phyloP scores from a whole-genome alignment of 352 stramenopile species.

The Ophiocytium majus region DNA sequence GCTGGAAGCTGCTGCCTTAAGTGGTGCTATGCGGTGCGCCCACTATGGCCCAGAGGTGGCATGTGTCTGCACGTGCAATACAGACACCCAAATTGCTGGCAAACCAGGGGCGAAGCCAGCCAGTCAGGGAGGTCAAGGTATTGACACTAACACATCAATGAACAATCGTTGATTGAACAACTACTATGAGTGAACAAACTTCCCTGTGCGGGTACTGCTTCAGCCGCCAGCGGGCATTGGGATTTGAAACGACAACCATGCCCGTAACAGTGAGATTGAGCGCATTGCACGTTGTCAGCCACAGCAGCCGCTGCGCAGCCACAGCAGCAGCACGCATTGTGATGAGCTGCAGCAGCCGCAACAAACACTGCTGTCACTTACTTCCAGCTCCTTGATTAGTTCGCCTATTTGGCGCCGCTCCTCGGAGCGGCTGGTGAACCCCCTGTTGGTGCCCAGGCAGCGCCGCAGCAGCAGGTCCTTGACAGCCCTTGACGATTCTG shows the following conservation, averaged over 20 bases:
- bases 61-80: too few species aligned
- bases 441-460: constrained; percentile 38
- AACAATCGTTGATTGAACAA: too few species aligned
- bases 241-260: neutral
- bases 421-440: constrained; percentile 35
- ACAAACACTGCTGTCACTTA: constrained; percentile 1
- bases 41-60: too few species aligned
- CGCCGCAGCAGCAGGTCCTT: constrained; percentile 37
- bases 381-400: constrained; percentile 48
- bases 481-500: neutral
- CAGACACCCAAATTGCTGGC: too few species aligned
- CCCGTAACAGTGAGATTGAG: neutral
- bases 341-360: neutral
- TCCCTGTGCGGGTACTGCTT: too few species aligned
- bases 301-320: constrained; percentile 1
- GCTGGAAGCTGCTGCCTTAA: too few species aligned
- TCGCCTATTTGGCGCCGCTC: constrained; percentile 37
- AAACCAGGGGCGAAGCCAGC: too few species aligned
- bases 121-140: too few species aligned
- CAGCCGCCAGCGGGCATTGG: too few species aligned
- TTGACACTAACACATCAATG: too few species aligned
- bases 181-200: too few species aligned
- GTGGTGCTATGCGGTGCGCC: too few species aligned
- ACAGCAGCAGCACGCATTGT: neutral
- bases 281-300: neutral